phyloP scores from a whole-genome alignment of 2,329 filamentous ascomycete genomes.

The Ascochyta clinopodiicola region DNA sequence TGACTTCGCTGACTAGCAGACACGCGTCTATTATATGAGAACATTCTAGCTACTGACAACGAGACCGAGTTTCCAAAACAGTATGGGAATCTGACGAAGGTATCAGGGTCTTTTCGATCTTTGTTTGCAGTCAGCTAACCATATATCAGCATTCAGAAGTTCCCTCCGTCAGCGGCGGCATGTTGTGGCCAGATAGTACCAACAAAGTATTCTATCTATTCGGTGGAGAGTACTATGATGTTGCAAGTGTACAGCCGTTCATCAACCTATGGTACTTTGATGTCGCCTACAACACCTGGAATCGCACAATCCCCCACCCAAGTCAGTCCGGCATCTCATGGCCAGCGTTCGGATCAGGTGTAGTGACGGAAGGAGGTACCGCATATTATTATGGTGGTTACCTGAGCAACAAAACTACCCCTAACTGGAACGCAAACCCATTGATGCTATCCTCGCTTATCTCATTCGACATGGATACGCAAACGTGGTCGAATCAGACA shows the following conservation, averaged over 20 bases:
- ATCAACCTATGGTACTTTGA: slow-evolving; percentile 60
- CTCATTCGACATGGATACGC: slow-evolving; percentile 60
- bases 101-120: not conserved
- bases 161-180: slow-evolving; percentile 52
- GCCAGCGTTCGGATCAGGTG: slow-evolving; percentile 20
- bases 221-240: slow-evolving; percentile 58
- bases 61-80: not conserved
- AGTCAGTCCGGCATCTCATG: slow-evolving; percentile 15
- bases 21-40: not conserved
- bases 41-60: not conserved
- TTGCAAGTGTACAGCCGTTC: slow-evolving; percentile 42
- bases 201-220: slow-evolving; percentile 68
- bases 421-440: slow-evolving; percentile 18
- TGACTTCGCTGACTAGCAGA: not conserved
- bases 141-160: slow-evolving; percentile 55
- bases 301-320: slow-evolving; percentile 46
- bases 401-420: slow-evolving; percentile 59
- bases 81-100: not conserved
- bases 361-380: slow-evolving; percentile 17
- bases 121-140: too few species aligned
- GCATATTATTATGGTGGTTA: slow-evolving; percentile 69
- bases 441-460: slow-evolving; percentile 57
- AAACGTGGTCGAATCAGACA: slow-evolving; percentile 58
- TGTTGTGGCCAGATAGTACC: slow-evolving; percentile 63
- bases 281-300: slow-evolving; percentile 61